Percentiles rank a stretch among this genome's conserved stretches.
phyloP scores from a whole-genome alignment of 1,139 yeast species.

The Meyerozyma athensensis region DNA sequence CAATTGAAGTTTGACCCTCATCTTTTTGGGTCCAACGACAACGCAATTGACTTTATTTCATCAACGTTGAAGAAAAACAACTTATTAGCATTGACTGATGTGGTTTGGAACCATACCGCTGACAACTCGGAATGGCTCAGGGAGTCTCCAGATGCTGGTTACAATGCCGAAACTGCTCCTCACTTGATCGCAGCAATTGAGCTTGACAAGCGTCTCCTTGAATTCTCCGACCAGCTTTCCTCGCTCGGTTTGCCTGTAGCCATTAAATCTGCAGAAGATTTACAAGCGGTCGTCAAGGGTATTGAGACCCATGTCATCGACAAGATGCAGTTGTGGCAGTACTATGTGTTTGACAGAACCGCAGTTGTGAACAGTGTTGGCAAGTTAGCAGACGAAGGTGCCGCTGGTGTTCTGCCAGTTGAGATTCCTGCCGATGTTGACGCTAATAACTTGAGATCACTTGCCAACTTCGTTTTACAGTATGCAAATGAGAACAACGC shows the following conservation, averaged over 20 bases:
- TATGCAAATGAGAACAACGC: constrained; percentile 19
- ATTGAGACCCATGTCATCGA: constrained; percentile 63
- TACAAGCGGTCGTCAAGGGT: constrained; percentile 59
- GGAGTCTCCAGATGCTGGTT: constrained; percentile 88
- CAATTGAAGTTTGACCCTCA: constrained; percentile 72
- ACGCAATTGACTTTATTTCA: constrained; percentile 25
- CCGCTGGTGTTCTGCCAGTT: constrained; percentile 18
- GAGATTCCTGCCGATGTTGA: constrained; percentile 30
- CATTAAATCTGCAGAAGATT: constrained; percentile 47
- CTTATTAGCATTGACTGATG: constrained; percentile 78
- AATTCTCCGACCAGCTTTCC: constrained; percentile 54
- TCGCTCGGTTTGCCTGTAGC: constrained; percentile 57
- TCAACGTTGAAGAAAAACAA: constrained; percentile 50
- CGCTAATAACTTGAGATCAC: constrained; percentile 28
- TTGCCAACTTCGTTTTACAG: constrained; percentile 50
- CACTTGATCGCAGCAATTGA: constrained; percentile 82
- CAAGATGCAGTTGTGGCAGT: constrained; percentile 78
- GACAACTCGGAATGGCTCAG: constrained; percentile 81
- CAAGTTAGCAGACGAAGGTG: constrained; percentile 35
- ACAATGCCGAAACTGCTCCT: constrained; percentile 82
- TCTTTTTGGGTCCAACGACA: constrained; percentile 45
- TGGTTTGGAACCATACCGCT: constrained; percentile 94
- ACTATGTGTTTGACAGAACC: constrained; percentile 62
- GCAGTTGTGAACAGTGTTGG: constrained; percentile 29
- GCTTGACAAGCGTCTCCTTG: constrained; percentile 62